A percentile compares a stretch with the other conserved stretches of the same genome.
Conservation (phyloP, 805 yeast genomes). For the Kluyveromyces siamensis region DNA sequence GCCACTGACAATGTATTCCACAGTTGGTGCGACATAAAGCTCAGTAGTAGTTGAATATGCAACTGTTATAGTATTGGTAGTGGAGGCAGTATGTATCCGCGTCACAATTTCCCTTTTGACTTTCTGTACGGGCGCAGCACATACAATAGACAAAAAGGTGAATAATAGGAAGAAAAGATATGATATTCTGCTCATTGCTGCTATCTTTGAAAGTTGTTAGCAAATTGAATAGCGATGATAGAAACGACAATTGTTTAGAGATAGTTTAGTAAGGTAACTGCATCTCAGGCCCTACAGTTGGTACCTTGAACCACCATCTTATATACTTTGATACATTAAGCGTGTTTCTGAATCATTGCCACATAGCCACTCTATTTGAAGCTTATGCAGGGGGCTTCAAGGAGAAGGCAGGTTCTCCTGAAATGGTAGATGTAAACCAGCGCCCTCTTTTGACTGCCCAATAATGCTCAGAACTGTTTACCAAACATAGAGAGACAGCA, state of each 20-base stretch:
- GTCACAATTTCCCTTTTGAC: conserved; percentile 38
- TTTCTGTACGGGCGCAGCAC: conserved; percentile 19
- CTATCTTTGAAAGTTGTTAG: neutral
- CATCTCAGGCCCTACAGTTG: no score
- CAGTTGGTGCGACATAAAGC: conserved; percentile 34
- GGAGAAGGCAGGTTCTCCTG: no score
- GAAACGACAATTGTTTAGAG: no score
- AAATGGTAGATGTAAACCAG: no score
- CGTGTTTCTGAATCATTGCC: neutral
- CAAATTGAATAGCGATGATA: no score
- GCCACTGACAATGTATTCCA: conserved; percentile 30
- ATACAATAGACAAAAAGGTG: conserved; percentile 2
- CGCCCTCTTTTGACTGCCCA: no score
- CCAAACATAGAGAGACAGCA: no score
- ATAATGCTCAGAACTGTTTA: no score
- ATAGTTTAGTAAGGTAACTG: no score
- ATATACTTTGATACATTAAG: neutral
- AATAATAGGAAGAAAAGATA: neutral
- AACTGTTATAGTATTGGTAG: conserved; percentile 37
- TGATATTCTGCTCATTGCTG: neutral
- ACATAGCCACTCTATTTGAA: neutral
- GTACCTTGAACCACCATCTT: neutral
- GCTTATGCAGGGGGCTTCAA: no score
- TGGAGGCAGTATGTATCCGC: conserved; percentile 45
- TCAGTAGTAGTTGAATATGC: conserved; percentile 34